A percentile compares a stretch with the other conserved stretches of the same genome.
phyloP scores from a whole-genome alignment of 2,329 filamentous ascomycete species.

The Tolypocladium nubicola region DNA sequence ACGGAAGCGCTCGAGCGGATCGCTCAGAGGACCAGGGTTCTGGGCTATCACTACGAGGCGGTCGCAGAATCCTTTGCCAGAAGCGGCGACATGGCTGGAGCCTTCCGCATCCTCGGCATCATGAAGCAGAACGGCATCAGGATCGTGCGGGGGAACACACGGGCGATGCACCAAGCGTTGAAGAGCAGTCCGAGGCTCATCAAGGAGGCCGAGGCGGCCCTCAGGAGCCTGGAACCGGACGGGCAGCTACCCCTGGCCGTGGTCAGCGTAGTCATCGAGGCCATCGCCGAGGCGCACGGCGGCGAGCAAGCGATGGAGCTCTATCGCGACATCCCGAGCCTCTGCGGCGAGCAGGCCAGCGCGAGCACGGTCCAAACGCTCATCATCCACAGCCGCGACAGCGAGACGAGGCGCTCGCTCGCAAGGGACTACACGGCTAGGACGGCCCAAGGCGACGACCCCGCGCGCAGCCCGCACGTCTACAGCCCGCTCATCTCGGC shows the following conservation, averaged over 20 bases:
- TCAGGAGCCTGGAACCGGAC: conserved; percentile 39
- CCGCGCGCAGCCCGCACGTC: conserved; percentile 5
- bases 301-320: conserved; percentile 20
- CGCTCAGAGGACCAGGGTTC: conserved; percentile 34
- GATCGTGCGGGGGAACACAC: conserved; percentile 49
- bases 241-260: conserved; percentile 26
- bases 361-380: conserved; percentile 17
- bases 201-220: conserved; percentile 39
- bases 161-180: conserved; percentile 50
- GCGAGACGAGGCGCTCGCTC: conserved; percentile 13
- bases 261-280: conserved; percentile 24
- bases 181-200: conserved; percentile 32
- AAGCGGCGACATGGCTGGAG: conserved; percentile 48
- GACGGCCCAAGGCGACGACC: conserved; percentile 7
- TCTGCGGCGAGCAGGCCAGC: conserved; percentile 17
- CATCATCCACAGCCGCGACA: conserved; percentile 16
- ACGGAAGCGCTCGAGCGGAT: conserved; percentile 53
- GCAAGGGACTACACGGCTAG: conserved; percentile 18
- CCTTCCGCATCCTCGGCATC: conserved; percentile 60
- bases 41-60: conserved; percentile 66
- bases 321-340: conserved; percentile 16
- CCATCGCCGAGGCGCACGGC: conserved; percentile 15
- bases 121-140: conserved; percentile 50
- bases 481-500: conserved; percentile 17
- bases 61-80: conserved; percentile 61